phyloP scores from a whole-genome alignment of 768 basidiomycete species.

The Leccinum broughii region DNA sequence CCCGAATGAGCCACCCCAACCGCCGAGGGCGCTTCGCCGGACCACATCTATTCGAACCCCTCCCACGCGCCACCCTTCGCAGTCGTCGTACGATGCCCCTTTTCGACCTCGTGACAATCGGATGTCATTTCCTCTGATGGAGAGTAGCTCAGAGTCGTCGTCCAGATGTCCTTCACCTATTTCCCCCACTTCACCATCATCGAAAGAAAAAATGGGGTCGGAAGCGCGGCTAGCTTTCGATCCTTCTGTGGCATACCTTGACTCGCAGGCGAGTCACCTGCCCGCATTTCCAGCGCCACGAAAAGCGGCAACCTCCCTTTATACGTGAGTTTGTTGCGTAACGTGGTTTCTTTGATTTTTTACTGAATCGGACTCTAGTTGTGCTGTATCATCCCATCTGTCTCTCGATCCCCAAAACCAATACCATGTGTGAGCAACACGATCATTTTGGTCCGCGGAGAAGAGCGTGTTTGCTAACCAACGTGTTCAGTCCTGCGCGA shows the following conservation, averaged over 20 bases:
- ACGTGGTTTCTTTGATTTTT: neutral
- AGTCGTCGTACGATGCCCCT: slow-evolving; percentile 25
- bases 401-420: slow-evolving; percentile 19
- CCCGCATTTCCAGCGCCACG: slow-evolving; percentile 9
- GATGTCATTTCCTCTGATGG: slow-evolving; percentile 7
- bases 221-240: slow-evolving; percentile 39
- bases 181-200: neutral
- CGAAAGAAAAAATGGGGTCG: slow-evolving; percentile 5
- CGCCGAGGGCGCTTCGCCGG: slow-evolving; percentile 23
- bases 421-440: slow-evolving; percentile 23
- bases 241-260: slow-evolving; percentile 49
- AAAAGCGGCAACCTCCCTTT: slow-evolving; percentile 44
- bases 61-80: slow-evolving; percentile 25
- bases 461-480: slow-evolving; percentile 5
- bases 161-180: slow-evolving; percentile 23
- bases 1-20: slow-evolving; percentile 38
- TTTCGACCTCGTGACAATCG: slow-evolving; percentile 9
- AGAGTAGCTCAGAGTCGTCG: slow-evolving; percentile 16
- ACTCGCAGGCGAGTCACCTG: slow-evolving; percentile 13
- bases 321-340: slow-evolving; percentile 48
- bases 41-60: slow-evolving; percentile 21
- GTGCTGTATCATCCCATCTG: slow-evolving; percentile 54
- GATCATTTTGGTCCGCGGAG: neutral
- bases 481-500: slow-evolving; percentile 12
- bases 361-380: slow-evolving; percentile 35